phyloP scores from a whole-genome alignment of 257 asterid genomes.

The Solanum dulcamara region DNA sequence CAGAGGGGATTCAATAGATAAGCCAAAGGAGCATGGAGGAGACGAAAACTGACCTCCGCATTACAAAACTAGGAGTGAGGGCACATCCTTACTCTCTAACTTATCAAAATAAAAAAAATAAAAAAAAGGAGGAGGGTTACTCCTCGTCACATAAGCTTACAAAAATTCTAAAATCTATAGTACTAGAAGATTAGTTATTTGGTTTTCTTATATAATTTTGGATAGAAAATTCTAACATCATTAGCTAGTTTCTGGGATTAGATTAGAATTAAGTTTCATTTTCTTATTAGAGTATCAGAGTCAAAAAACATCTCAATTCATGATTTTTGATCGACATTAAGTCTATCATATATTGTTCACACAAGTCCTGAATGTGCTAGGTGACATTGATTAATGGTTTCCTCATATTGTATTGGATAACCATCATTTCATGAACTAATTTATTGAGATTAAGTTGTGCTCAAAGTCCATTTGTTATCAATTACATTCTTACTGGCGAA shows the following conservation, averaged over 20 bases:
- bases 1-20: too few relatives aligned
- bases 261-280: not conserved
- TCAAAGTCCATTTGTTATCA: not conserved
- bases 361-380: not conserved
- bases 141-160: too few relatives aligned
- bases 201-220: not conserved
- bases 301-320: not conserved
- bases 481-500: not conserved
- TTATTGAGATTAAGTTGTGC: not conserved
- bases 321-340: not conserved
- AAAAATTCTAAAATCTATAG: too few relatives aligned
- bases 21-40: too few relatives aligned
- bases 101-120: too few relatives aligned
- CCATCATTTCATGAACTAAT: not conserved
- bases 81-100: too few relatives aligned
- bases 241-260: not conserved
- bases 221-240: too few relatives aligned
- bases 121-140: too few relatives aligned
- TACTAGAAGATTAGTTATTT: not conserved
- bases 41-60: too few relatives aligned
- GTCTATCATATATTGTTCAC: not conserved
- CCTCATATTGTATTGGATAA: not conserved
- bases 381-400: too few relatives aligned
- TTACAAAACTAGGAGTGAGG: too few relatives aligned
- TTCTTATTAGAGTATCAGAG: not conserved